Evolutionary conservation across 2,329 filamentous ascomycete genomes (phyloP).

Genomic region (Trichoderma cornu-damae): DNA sequence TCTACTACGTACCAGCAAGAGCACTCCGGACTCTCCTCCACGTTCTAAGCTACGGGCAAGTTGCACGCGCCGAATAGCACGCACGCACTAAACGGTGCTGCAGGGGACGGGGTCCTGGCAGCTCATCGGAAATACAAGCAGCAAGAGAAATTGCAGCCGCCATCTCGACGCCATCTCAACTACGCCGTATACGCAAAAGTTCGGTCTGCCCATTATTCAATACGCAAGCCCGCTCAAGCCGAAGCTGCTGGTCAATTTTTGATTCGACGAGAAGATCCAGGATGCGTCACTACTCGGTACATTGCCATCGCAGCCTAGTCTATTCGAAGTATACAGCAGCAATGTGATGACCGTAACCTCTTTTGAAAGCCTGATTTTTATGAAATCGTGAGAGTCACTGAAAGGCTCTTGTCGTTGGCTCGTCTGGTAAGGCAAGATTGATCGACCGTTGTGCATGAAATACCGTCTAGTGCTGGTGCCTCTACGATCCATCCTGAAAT

Average conservation of each 20-base stretch:
- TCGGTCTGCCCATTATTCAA: background rate
- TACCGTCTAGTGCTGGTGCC: background rate
- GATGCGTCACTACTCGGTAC: conserved; percentile 20
- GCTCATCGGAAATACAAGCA: conserved; percentile 3
- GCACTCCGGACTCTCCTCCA: background rate
- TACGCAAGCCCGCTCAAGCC: background rate
- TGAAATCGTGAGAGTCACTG: no score
- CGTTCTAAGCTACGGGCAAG: conserved; percentile 11
- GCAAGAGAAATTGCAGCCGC: conserved; percentile 1
- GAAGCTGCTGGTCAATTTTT: background rate
- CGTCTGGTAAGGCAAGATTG: background rate
- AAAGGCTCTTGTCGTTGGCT: background rate
- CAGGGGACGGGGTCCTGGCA: conserved; percentile 7
- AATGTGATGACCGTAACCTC: background rate
- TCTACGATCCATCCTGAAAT: background rate
- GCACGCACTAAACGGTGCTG: background rate
- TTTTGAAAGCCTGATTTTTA: background rate
- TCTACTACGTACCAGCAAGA: background rate
- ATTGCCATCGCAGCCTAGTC: conserved; percentile 6
- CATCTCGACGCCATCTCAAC: conserved; percentile 1
- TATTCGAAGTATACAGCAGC: background rate
- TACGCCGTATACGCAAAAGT: background rate
- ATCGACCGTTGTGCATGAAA: background rate
- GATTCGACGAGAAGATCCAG: background rate
- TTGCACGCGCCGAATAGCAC: background rate